Percentiles rank a stretch among this genome's conserved stretches.
These are phyloP conservation scores for Astragalus glycyphyllos DNA, from an alignment of 306 rosid species.

Conservation along the genomic window DNA sequence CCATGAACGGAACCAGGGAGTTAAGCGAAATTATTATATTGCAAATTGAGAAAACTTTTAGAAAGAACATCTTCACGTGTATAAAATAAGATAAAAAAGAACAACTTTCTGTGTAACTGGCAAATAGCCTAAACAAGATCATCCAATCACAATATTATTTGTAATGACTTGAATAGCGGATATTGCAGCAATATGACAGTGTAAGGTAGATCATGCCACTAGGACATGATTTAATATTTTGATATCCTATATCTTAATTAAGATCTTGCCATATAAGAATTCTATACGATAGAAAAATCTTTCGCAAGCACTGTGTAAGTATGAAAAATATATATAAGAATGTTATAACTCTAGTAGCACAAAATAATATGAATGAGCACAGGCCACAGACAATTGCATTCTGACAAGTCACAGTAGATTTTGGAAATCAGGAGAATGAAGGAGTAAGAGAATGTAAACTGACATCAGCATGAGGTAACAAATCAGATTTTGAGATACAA, in stretches of 20 bases:
- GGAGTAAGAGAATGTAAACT: constrained; percentile 40
- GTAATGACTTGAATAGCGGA: too few relatives aligned
- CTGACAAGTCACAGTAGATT: neutral
- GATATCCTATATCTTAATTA: neutral
- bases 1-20: constrained; percentile 14
- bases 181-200: neutral
- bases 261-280: constrained; percentile 6
- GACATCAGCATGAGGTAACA: constrained; percentile 89
- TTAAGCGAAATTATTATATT: neutral
- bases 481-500: constrained; percentile 93
- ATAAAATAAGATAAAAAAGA: too few relatives aligned
- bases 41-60: neutral
- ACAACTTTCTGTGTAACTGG: too few relatives aligned
- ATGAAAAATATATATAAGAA: neutral
- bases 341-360: neutral
- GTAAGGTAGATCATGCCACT: neutral
- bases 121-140: too few relatives aligned
- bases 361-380: constrained; percentile 1
- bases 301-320: neutral
- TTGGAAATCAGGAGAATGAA: constrained; percentile 26
- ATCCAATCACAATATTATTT: neutral
- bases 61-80: neutral
- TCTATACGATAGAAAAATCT: neutral
- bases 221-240: neutral
- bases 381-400: neutral